Evolutionary conservation across 257 asterid genomes (phyloP), one percentile per base, ranked within the genome.

Genomic region (Leptodermis oblonga): DNA sequence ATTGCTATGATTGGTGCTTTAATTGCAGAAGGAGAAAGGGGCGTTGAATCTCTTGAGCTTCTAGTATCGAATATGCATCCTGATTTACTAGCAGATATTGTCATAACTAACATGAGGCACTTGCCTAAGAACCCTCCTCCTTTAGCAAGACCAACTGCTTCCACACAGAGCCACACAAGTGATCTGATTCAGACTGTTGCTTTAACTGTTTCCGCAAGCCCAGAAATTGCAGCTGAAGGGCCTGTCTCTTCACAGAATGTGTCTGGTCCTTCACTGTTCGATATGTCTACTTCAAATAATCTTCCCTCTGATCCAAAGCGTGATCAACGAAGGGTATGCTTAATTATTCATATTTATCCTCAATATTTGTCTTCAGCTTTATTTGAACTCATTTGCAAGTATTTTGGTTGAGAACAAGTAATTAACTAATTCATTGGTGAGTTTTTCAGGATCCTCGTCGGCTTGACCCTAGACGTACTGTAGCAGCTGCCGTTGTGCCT

Each of bases 1-100:
- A 87, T 91, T 78, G 81, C 84, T 54, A 82, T 89, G 97, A 94
- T 94, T 80, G 95, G 90, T 80, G 97, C 97, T 75, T 73, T 94
- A 63, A 86, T 94, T 65, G 97, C 96, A 53, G 99, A 91, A 86
- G 99, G 99, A 68, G 97, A 94, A 77, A 84, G 90, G 73, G 99
- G 97, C 71, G 89, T 82, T 39, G 87, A 87, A 58, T 89, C 97
- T 73, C 92, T 94, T 37, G 95, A 94, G 78, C 73, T 94, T 83
- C 92, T 94, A 54, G 79, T 94, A 66, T 85, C 97, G 48, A 82
- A 82, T 68, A 85, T 91, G 63, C 97, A 85, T 73, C 97, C 99
- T 26, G 99, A 94, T 86, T 74, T 94, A 76, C 92, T 94, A 26
- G 97, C 99, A 73, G 99, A 94, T 85, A 87, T 94, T 74, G 97